phyloP scores from a whole-genome alignment of 306 rosid genomes.

The Pterocarpus macrocarpus region DNA sequence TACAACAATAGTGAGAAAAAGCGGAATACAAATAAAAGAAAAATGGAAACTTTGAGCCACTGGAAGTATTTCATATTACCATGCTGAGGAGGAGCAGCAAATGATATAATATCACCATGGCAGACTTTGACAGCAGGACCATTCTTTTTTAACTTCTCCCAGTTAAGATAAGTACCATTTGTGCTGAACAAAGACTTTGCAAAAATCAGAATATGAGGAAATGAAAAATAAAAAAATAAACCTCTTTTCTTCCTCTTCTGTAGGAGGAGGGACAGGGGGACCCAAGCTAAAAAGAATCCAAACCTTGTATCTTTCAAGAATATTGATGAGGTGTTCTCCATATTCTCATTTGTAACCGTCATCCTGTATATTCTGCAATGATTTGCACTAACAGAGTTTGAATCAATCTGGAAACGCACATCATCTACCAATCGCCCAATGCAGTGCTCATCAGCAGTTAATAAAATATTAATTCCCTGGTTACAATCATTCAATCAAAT shows the following conservation, averaged over 20 bases:
- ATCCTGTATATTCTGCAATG: constrained; percentile 82
- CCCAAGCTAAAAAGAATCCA: constrained; percentile 33
- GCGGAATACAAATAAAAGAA: not conserved
- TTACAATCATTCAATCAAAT: constrained; percentile 37
- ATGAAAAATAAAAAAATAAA: not conserved
- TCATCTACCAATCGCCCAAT: constrained; percentile 75
- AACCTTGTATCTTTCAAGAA: constrained; percentile 89
- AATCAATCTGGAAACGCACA: constrained; percentile 76
- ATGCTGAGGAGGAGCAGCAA: constrained; percentile 87
- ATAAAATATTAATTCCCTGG: constrained; percentile 83
- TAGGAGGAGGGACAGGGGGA: not conserved
- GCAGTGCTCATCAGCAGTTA: constrained; percentile 78
- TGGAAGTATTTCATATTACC: constrained; percentile 57
- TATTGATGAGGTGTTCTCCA: constrained; percentile 55
- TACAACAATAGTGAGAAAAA: constrained; percentile 3
- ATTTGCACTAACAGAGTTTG: constrained; percentile 71
- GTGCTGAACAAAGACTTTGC: constrained; percentile 65
- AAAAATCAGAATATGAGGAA: constrained; percentile 40
- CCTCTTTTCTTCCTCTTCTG: constrained; percentile 13
- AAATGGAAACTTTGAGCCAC: not conserved
- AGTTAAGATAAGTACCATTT: constrained; percentile 89
- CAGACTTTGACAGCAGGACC: constrained; percentile 69
- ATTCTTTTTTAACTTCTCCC: constrained; percentile 76
- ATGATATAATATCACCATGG: constrained; percentile 91
- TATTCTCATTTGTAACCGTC: constrained; percentile 57